These are phyloP conservation scores for Phytophthora sp. DNA, from an alignment of 352 stramenopile species.

Conservation along the genomic window DNA sequence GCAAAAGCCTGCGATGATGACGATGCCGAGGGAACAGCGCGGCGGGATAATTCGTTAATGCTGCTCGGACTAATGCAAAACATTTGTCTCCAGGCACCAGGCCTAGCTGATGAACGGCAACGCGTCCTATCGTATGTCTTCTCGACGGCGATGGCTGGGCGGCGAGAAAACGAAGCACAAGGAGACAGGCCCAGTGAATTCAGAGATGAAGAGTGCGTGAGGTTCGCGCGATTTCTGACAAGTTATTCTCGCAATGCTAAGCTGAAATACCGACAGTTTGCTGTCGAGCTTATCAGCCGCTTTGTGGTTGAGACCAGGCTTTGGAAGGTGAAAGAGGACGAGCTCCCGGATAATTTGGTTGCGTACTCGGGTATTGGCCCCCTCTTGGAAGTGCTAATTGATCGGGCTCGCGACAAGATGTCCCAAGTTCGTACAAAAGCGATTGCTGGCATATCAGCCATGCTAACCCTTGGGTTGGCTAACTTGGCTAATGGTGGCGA, in stretches of 20 bases:
- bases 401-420: conserved; percentile 80
- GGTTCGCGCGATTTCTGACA: conserved; percentile 67
- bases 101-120: conserved; percentile 72
- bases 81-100: conserved; percentile 76
- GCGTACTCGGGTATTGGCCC: conserved; percentile 58
- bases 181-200: conserved; percentile 30
- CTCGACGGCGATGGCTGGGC: conserved; percentile 36
- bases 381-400: conserved; percentile 72
- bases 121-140: conserved; percentile 69
- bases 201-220: conserved; percentile 59
- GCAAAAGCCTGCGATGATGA: conserved; percentile 28
- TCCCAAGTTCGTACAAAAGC: conserved; percentile 83
- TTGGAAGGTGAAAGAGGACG: conserved; percentile 55
- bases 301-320: conserved; percentile 65
- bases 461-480: conserved; percentile 61
- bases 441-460: conserved; percentile 73
- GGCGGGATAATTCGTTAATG: conserved; percentile 48
- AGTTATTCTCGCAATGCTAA: conserved; percentile 81
- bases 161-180: conserved; percentile 19
- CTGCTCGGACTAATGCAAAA: conserved; percentile 74
- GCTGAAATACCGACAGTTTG: conserved; percentile 83
- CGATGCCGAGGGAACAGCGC: conserved; percentile 37
- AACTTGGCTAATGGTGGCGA: conserved; percentile 29
- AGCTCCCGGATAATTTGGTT: conserved; percentile 39
- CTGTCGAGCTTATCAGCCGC: conserved; percentile 74